Conservation (phyloP, 208 protist genomes). For the Blechomonas ayalai region DNA sequence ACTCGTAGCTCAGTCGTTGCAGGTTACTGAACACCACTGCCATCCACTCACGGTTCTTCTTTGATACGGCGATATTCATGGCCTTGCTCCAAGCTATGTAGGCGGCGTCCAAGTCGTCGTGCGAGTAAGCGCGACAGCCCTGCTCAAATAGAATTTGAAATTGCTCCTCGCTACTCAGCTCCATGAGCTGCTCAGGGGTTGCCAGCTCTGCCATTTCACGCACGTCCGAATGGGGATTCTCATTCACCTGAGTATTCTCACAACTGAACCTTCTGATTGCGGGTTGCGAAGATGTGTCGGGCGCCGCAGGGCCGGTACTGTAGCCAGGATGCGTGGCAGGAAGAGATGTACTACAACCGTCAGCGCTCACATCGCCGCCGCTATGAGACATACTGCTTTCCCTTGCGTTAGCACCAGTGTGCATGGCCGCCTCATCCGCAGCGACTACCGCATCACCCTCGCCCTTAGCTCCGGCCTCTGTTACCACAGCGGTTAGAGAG, state of each 20-base stretch:
- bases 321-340: too few species aligned
- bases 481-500: too few species aligned
- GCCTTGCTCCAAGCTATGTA: conserved; percentile 90
- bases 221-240: too few species aligned
- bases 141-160: conserved; percentile 80
- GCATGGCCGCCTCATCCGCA: neutral
- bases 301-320: too few species aligned
- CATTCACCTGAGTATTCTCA: too few species aligned
- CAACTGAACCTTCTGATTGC: too few species aligned
- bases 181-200: conserved; percentile 15
- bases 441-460: neutral
- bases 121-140: conserved; percentile 70
- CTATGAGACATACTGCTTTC: too few species aligned
- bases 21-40: conserved; percentile 83
- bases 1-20: conserved; percentile 87
- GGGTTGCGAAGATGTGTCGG: too few species aligned
- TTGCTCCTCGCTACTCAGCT: conserved; percentile 40
- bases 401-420: too few species aligned
- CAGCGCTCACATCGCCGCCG: too few species aligned
- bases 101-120: conserved; percentile 67
- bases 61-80: conserved; percentile 60
- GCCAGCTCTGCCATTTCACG: too few species aligned
- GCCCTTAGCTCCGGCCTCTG: conserved; percentile 1
- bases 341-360: too few species aligned
- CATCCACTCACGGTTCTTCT: conserved; percentile 89